Percentiles rank a stretch among this genome's conserved stretches.
These are phyloP conservation scores for Botrytis sinoallii DNA, from an alignment of 2,329 filamentous ascomycete genomes.

Conservation along the genomic window DNA sequence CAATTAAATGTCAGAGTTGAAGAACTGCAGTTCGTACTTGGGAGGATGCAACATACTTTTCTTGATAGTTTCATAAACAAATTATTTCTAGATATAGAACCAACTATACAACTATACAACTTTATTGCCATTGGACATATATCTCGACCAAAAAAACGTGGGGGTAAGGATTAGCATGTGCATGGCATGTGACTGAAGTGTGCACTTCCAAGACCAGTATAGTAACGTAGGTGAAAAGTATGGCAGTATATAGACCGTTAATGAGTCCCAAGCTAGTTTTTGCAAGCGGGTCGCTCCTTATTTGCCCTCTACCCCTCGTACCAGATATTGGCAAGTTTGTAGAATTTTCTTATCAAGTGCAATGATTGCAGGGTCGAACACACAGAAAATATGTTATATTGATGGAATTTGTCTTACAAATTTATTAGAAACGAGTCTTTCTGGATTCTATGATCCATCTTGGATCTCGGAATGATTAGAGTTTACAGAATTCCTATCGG, in stretches of 20 bases:
- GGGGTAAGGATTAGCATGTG: neutral
- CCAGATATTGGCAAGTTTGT: neutral
- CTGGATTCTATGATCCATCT: neutral
- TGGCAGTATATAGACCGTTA: neutral
- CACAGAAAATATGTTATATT: neutral
- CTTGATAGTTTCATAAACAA: neutral
- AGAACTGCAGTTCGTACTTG: neutral
- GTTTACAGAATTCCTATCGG: neutral
- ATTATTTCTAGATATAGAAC: neutral
- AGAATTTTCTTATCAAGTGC: accelerated
- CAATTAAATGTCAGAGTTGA: neutral
- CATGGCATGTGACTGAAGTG: neutral
- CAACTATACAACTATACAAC: neutral
- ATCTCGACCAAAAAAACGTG: neutral
- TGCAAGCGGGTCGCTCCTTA: neutral
- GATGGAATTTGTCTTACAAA: neutral
- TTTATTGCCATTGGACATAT: neutral
- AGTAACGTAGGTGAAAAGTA: neutral
- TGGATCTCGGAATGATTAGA: no score
- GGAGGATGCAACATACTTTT: neutral
- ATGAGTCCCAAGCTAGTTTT: neutral
- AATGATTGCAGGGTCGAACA: neutral
- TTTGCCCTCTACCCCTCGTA: neutral
- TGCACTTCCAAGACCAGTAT: no score
- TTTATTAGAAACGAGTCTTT: neutral